Base-by-base conservation (phyloP, 805 yeast species). In the Candida railenensis region DNA sequence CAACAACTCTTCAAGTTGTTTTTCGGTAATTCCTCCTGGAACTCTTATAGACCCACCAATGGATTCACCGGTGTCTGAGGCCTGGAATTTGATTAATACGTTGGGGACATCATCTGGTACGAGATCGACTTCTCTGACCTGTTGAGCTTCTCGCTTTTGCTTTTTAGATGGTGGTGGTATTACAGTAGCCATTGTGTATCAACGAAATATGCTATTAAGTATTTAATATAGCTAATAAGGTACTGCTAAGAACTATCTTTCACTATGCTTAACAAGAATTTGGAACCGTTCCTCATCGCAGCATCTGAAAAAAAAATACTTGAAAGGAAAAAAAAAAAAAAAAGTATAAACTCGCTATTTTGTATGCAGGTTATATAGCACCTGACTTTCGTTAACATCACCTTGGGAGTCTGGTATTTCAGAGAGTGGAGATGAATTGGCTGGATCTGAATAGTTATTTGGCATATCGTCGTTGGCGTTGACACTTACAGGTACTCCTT, bases 151-250 rank as follows among this genome's bases (percentile, higher is more conserved):
- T 61, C 82, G 81, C 65, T 78, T 87, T 62, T 89, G 96, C 61
- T 83, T 88, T 65, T 94, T 92, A 1, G 96, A 85, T 18, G 88
- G 96, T 36, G 97, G 98, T 21, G 99, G 99, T 40, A 94, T 66
- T 38, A 89, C 74, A 0, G 98, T 94, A 43, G 98, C 94, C 98
- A 92, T 91, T 34, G 14, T 45, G 14, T 21, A 8, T 50, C 16
- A 14, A 8, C 7, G 8, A 5, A 7, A 25, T 25, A 25, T 11
- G 30, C 30, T 25, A 5, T 25, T 25, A 25, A 7, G 30, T 11
- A 7, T 7, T 25, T 7, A 25, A 7, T 25, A 11, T 25, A 7
- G 30, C 30, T 7, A 25, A n/a, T n/a, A n/a, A n/a, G n/a, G n/a
- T n/a, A n/a, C n/a, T n/a, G n/a, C n/a, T n/a, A 15, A 37, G n/a